Evolutionary conservation across 768 basidiomycete species (phyloP), one percentile per base, ranked within the genome.

Genomic region (Hygrophorus pudorinus): DNA sequence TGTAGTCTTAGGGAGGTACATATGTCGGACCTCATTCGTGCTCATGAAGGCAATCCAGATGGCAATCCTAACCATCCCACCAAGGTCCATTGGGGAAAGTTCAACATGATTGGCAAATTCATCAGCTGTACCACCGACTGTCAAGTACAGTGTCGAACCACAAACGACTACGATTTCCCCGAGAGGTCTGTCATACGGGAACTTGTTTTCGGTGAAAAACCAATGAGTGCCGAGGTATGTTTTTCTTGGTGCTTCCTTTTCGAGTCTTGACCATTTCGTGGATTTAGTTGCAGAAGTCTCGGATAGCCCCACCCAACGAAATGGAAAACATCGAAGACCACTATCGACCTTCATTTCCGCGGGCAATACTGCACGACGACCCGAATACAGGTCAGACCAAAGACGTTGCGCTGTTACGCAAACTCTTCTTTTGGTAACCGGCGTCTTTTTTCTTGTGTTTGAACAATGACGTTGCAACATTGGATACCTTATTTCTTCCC

Each of bases 31-130:
- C 71, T 97, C 38, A 83, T 92, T 37, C 81, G 80, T 49, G 77
- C 90, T 6, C 82, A 96, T 51, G 87, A 89, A 63, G 85, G 80
- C 46, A 92, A 94, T 48, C 68, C 71, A 2, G 87, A 93, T 53
- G 72, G 76, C 49, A 75, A 76, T 49, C 65, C 78, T 5, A 65
- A 73, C 16, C 82, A 87, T 53, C 68, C 78, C 3, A 66, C 60
- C 32, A 79, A 79, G 57, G 85, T 97, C 43, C 91, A 97, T 55
- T 98, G 94, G 94, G 87, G 83, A 20, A 98, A 98, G 63, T 96
- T 86, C 63, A 85, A 83, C 51, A 83, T 90, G 76, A 85, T 97
- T 68, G 92, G 84, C 24, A 75, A 81, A 48, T 90, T 92, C 54
- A 79, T 94, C 45, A 73, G 76, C 41, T 79, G 75, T 53, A 84